These are phyloP conservation scores for Monosporozyma servazzii DNA, from an alignment of 805 yeast genomes.

Conservation along the genomic window DNA sequence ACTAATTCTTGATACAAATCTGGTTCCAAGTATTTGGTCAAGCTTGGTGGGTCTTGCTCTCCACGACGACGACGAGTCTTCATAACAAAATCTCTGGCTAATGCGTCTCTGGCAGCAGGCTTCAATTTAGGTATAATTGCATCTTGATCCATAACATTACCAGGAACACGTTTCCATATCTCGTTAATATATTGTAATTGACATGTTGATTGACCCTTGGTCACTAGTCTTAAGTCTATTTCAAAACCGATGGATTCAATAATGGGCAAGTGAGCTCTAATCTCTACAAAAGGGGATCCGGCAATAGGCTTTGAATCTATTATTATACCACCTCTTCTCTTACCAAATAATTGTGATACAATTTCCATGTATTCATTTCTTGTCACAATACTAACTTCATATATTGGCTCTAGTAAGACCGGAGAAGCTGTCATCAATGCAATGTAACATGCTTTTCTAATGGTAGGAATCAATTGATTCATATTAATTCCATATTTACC, in stretches of 20 bases:
- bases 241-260: slow-evolving; percentile 88
- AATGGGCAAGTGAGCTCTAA: slow-evolving; percentile 68
- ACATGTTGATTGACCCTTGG: slow-evolving; percentile 73
- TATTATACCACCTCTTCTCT: slow-evolving; percentile 61
- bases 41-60: slow-evolving; percentile 27
- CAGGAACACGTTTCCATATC: slow-evolving; percentile 73
- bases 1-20: slow-evolving; percentile 46
- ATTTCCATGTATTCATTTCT: slow-evolving; percentile 40
- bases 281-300: slow-evolving; percentile 59
- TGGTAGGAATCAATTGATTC: slow-evolving; percentile 73
- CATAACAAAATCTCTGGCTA: slow-evolving; percentile 82
- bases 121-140: slow-evolving; percentile 57
- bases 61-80: slow-evolving; percentile 90
- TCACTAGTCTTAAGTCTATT: slow-evolving; percentile 67
- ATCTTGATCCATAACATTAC: slow-evolving; percentile 75
- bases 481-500: slow-evolving; percentile 37
- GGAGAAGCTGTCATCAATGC: slow-evolving; percentile 76
- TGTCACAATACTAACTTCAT: slow-evolving; percentile 50
- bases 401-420: slow-evolving; percentile 72
- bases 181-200: slow-evolving; percentile 48
- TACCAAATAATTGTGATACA: slow-evolving; percentile 41
- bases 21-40: slow-evolving; percentile 58
- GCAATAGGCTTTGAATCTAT: slow-evolving; percentile 44
- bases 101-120: slow-evolving; percentile 59
- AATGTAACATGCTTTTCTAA: slow-evolving; percentile 74